These are phyloP conservation scores for Eremomyces bilateralis DNA, from an alignment of 495 filamentous ascomycete species.

Conservation along the genomic window DNA sequence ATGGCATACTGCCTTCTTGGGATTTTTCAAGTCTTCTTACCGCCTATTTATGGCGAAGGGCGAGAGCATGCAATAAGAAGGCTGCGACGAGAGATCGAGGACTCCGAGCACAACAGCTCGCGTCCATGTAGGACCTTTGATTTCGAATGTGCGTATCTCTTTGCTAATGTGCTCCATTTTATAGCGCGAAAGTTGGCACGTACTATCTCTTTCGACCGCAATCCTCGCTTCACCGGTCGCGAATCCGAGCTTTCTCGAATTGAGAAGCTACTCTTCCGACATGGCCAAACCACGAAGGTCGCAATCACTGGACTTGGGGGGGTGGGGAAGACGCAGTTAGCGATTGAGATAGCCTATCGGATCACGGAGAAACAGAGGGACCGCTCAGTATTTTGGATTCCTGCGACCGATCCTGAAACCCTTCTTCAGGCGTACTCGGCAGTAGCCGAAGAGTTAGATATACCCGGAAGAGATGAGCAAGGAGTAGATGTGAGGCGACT, in stretches of 20 bases:
- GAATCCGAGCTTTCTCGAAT: slow-evolving; percentile 2
- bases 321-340: too few relatives aligned
- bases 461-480: slow-evolving; percentile 9
- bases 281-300: neutral
- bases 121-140: neutral
- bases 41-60: slow-evolving; percentile 7
- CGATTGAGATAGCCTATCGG: too few relatives aligned
- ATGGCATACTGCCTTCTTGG: slow-evolving; percentile 9
- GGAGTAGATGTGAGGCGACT: slow-evolving; percentile 3
- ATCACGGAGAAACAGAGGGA: too few relatives aligned
- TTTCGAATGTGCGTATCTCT: neutral
- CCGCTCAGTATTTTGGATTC: too few relatives aligned
- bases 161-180: too few relatives aligned
- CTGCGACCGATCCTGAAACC: too few relatives aligned
- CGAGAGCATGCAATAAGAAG: slow-evolving; percentile 1
- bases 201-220: too few relatives aligned
- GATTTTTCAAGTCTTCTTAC: slow-evolving; percentile 6
- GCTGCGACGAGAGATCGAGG: slow-evolving; percentile 3
- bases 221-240: too few relatives aligned
- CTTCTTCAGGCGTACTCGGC: too few relatives aligned
- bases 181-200: neutral
- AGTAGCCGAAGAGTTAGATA: too few relatives aligned
- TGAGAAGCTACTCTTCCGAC: slow-evolving; percentile 1
- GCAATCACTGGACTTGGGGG: too few relatives aligned
- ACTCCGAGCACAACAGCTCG: slow-evolving; percentile 1